phyloP scores from a whole-genome alignment of 2,329 filamentous ascomycete species.

The Trichoderma pleuroti region DNA sequence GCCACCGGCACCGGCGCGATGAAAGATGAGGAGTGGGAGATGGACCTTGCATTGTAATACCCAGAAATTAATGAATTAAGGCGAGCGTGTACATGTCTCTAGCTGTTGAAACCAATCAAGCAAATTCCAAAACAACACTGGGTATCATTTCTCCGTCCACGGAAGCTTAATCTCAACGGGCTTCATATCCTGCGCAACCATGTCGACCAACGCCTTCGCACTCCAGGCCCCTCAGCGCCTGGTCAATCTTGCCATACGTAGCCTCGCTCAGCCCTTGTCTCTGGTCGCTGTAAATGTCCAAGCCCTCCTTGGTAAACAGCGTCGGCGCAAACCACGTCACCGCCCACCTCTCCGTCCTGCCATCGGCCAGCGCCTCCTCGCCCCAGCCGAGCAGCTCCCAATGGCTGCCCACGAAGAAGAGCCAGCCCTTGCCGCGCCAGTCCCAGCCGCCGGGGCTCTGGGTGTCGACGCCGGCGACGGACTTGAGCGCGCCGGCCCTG shows the following conservation, averaged over 20 bases:
- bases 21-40: conserved; percentile 14
- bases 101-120: not conserved
- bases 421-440: conserved; percentile 74
- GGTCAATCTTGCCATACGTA: conserved; percentile 55
- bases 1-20: conserved; percentile 20
- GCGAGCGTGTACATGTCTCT: not conserved
- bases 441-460: conserved; percentile 51
- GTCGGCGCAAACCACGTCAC: conserved; percentile 85
- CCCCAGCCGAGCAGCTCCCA: conserved; percentile 84
- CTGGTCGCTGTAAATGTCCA: conserved; percentile 72
- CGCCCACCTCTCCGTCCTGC: conserved; percentile 59
- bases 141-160: conserved; percentile 38
- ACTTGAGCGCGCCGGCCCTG: conserved; percentile 50
- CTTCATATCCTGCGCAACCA: conserved; percentile 48
- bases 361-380: conserved; percentile 42
- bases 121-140: not conserved
- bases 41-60: not conserved
- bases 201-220: conserved; percentile 51
- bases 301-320: conserved; percentile 74
- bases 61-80: not conserved
- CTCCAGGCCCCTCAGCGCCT: conserved; percentile 45
- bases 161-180: conserved; percentile 51
- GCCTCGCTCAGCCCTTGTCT: conserved; percentile 56
- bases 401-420: conserved; percentile 67
- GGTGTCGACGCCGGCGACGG: conserved; percentile 63